Percentiles rank a stretch among this genome's conserved stretches.
phyloP scores from a whole-genome alignment of 2,329 filamentous ascomycete genomes.

The Madurella mycetomatis region DNA sequence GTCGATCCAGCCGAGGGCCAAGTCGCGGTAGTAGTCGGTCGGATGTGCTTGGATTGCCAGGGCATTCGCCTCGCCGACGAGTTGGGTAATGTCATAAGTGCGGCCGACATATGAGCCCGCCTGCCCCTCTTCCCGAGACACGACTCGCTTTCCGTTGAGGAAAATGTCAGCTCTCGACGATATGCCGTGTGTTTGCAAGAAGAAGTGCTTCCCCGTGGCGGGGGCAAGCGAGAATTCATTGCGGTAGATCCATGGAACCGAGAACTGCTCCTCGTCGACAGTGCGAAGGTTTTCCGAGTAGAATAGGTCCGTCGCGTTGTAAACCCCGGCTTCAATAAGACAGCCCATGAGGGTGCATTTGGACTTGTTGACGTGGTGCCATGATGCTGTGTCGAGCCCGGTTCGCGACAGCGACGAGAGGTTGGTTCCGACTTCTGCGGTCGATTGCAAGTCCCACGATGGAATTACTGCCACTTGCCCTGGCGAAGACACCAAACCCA shows the following conservation, averaged over 20 bases:
- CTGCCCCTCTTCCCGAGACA: constrained; percentile 42
- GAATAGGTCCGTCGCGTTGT: constrained; percentile 51
- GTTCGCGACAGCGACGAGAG: constrained; percentile 38
- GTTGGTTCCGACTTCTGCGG: constrained; percentile 33
- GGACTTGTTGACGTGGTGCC: constrained; percentile 45
- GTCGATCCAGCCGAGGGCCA: constrained; percentile 57
- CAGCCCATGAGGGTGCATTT: constrained; percentile 55
- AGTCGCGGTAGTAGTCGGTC: constrained; percentile 55
- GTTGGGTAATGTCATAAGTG: constrained; percentile 49
- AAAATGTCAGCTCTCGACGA: constrained; percentile 57
- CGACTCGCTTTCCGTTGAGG: constrained; percentile 52
- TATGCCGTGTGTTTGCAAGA: constrained; percentile 56
- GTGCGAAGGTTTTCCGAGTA: constrained; percentile 45
- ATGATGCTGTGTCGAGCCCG: constrained; percentile 44
- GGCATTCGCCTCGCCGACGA: constrained; percentile 42
- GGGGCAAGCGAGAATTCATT: constrained; percentile 44
- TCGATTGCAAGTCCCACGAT: constrained; percentile 48
- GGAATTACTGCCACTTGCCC: constrained; percentile 35
- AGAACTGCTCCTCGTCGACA: constrained; percentile 45
- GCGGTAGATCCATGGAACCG: constrained; percentile 56
- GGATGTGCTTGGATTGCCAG: constrained; percentile 52
- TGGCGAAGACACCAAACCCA: constrained; percentile 22
- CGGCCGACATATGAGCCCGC: constrained; percentile 54
- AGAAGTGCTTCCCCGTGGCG: constrained; percentile 39
- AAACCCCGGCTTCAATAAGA: constrained; percentile 48